Base-by-base conservation (phyloP, 108 stramenopile species). In the Fragilariopsis cylindrus region DNA sequence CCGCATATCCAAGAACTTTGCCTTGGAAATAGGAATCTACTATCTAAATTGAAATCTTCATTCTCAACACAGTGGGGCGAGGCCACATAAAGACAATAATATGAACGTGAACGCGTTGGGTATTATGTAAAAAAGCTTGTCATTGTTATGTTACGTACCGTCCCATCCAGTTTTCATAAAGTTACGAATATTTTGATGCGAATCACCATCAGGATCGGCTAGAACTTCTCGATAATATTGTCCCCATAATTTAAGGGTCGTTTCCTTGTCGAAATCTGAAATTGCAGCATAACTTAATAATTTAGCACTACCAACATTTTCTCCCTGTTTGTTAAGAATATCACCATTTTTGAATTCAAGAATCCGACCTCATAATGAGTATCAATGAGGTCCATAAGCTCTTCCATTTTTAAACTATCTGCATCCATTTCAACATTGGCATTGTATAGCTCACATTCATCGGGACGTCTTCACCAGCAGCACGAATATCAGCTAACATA, bases 341-440 rank as follows among this genome's bases (percentile, higher is more conserved):
- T 91, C 87, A 48, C 95, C 95, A 75, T 93, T 93, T 74, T 88
- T 90, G 78, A 93, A 96, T 74, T 92, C 88, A 48, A 93, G 77
- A 89, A 74, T 52, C 85, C 86, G 56, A 60, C 74, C 71, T 93
- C 92, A 81, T 92, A 96, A 66, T 91, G 78, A 11, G 70, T 86
- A 56, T 91, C 91, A 72, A 93, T 92, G 48, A 92, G 47, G 45
- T 85, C 78, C 52, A 92, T 92, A 69, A 95, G 90, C 57, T 93
- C 91, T 74, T 91, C 89, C 66, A 96, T 92, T 76, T 73, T 93
- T 19, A 93, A 67, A 42, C 79, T 77, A 62, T 84, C 85, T 39
- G 86, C 80, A 71, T 82, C 75, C 94, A 95, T 95, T 76, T 95
- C 93, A 30, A 92, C 77, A 74, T 91, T 91, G 69, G 90, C 87